Base-by-base conservation (phyloP, 2,329 filamentous ascomycete genomes). In the Blastomyces percursus region DNA sequence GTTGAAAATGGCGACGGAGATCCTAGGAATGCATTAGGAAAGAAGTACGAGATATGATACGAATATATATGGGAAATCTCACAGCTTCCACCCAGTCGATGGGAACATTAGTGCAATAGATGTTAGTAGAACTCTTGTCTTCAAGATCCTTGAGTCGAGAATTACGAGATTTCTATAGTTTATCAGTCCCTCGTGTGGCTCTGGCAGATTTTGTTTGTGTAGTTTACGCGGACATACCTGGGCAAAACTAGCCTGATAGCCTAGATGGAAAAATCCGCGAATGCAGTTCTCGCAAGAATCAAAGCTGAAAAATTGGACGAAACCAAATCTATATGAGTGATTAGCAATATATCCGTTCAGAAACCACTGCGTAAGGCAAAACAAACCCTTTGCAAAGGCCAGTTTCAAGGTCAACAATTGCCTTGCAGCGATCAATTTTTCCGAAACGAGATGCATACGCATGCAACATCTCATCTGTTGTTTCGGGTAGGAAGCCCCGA, bases 161-260 rank as follows among this genome's bases (percentile, higher is more conserved):
- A 76, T 99, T 99, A 79, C 97, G 96, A 24, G 93, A 97, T 80
- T 97, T 94, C 89, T 95, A 63, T 14, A 12, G 30, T 16, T 21
- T 16, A 12, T 65, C n/a, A 59, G 69, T 66, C 24, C 60, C 69
- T 61, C 69, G 64, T 76, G 60, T 76, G 32, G 12, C 24, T 27
- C n/a, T 2, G 64, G 55, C 69, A 71, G 59, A 50, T 61, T n/a
- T 27, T 27, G 62, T 57, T 56, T 48, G 46, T 7, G n/a, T 24
- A 2, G n/a, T 40, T 48, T 5, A 38, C 7, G 30, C 19, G 24
- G 35, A 77, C 83, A 72, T 78, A 95, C 91, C 71, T 92, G 85
- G 69, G 95, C 94, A 78, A 97, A 97, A 72, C 93, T 96, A 70
- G 96, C 93, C 80, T 99, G 94, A 72, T 97, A 99, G 61, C 93